Percentiles rank a stretch among this genome's conserved stretches.
These are phyloP conservation scores for Aspergillus fumigatus DNA, from an alignment of 2,329 filamentous ascomycete genomes.

Conservation along the genomic window DNA sequence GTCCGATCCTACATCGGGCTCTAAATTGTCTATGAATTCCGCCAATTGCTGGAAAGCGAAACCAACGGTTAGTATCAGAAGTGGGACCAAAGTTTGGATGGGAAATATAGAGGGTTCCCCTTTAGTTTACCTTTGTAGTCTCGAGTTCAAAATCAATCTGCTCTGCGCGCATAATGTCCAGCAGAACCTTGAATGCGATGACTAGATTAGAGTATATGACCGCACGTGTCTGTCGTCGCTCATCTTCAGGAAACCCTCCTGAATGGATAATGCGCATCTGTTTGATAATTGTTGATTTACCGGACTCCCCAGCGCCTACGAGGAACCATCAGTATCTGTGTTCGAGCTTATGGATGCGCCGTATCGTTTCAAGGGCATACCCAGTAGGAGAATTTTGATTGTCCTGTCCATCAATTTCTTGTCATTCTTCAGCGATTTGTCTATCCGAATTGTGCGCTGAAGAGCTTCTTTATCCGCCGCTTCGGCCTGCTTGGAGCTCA, in stretches of 20 bases:
- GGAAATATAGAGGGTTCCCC: neutral
- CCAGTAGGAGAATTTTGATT: conserved; percentile 88
- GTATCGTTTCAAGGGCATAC: conserved; percentile 48
- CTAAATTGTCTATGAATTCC: conserved; percentile 69
- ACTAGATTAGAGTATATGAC: conserved; percentile 95
- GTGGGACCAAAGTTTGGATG: neutral
- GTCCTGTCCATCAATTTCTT: conserved; percentile 82
- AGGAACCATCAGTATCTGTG: neutral
- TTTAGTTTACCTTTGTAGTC: conserved; percentile 66
- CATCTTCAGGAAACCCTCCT: conserved; percentile 81
- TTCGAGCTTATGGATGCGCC: neutral
- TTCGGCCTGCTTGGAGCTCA: conserved; percentile 38
- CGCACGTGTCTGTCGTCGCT: conserved; percentile 89
- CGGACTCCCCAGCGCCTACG: conserved; percentile 85
- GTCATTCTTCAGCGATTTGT: conserved; percentile 78
- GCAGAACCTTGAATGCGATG: conserved; percentile 84
- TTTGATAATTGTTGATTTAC: conserved; percentile 95
- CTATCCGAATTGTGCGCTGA: conserved; percentile 62
- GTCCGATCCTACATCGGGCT: conserved; percentile 71
- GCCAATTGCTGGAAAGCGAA: conserved; percentile 61
- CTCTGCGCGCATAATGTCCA: conserved; percentile 86
- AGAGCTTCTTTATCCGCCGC: conserved; percentile 38
- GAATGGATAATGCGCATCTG: conserved; percentile 99
- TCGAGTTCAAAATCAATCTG: conserved; percentile 72
- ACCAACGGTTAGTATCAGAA: neutral